Evolutionary conservation across 768 basidiomycete species (phyloP), one percentile per base, ranked within the genome.

Genomic region (Kwoniella sp.): DNA sequence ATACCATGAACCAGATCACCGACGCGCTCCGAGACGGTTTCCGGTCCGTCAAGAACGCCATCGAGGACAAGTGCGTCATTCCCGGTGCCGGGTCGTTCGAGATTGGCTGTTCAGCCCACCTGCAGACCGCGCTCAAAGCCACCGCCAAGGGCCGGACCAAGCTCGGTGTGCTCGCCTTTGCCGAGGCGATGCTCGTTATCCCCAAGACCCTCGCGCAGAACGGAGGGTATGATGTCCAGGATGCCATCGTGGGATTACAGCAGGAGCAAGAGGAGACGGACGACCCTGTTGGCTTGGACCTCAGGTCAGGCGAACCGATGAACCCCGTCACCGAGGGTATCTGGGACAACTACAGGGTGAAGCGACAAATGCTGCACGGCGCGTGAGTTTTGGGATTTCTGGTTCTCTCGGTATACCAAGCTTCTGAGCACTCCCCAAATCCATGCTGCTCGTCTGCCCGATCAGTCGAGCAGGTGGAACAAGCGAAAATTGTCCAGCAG

Each of bases 11-110:
- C 68, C 96, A 96, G 82, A 94, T 96, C 68, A 90, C 93, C 82
- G 96, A 99, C 80, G 96, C 94, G n/a, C 86, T 99, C 58, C 89
- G 96, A 30, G 96, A 99, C 80, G 96, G 96, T 26, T 85, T 98
- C 53, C 89, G 96, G 58, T 89, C 93, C 1, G 93, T 97, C 52
- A 98, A 98, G 84, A 99, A 99, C 77, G 91, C 91, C 25, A 84
- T 98, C 61, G 96, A 98, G 79, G 96, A 99, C 76, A 86, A 88
- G 55, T 83, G 85, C 37, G 84, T 98, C 61, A 85, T 98, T 62
- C 94, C 96, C 23, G 96, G 96, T n/a, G 96, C 93, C 0, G 96
- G 95, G 47, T 95, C 96, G 8, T 99, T 98, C 79, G 96, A 98
- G 81, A 86, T 98, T 12, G 88, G 94, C 30, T 94, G 92, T 76